Base-by-base conservation (phyloP, 306 rosid genomes). In the Oemleria cerasiformis region DNA sequence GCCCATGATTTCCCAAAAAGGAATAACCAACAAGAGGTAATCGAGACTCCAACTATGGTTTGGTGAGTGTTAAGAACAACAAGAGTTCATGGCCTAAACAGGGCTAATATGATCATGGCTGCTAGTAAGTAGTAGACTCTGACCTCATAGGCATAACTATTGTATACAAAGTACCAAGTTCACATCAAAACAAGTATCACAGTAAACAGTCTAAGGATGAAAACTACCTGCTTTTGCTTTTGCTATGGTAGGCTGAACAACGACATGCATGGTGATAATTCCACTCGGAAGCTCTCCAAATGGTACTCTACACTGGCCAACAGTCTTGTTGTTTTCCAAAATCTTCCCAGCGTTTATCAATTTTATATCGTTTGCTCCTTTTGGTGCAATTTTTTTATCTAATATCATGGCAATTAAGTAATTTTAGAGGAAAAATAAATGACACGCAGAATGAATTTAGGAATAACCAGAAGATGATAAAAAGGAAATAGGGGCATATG, bases 211-310 rank as follows among this genome's bases (percentile, higher is more conserved):
- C 61, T 21, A 50, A 57, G 75, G 75, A 12, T 12, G 55, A 77
- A 64, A 68, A 63, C 69, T 86, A 92, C 98, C 96, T 86, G 97
- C 63, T 84, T 90, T 92, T 43, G 91, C 82, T 84, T 92, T 92
- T 15, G 90, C 86, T 72, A 86, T 60, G 79, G 96, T 76, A 65
- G 96, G 98, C 83, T 85, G 97, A 57, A 92, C 97, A 34, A 92
- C 97, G 51, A 87, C 98, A 81, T 90, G 97, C 98, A 92, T 92
- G 79, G 91, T 90, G 60, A 92, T 90, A 68, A 88, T 88, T 66
- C 86, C 96, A 23, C 64, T 80, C 21, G 92, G 92, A 53, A 92
- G 91, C 70, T 92, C 98, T 42, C 90, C 90, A 63, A 87, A 88
- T 47, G 97, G 92, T 58, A 42, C 89, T 84, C 87, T 89, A 84